Conservation (phyloP, 1,139 yeast genomes). For the Zhuliangozyma parablackwelliae region DNA sequence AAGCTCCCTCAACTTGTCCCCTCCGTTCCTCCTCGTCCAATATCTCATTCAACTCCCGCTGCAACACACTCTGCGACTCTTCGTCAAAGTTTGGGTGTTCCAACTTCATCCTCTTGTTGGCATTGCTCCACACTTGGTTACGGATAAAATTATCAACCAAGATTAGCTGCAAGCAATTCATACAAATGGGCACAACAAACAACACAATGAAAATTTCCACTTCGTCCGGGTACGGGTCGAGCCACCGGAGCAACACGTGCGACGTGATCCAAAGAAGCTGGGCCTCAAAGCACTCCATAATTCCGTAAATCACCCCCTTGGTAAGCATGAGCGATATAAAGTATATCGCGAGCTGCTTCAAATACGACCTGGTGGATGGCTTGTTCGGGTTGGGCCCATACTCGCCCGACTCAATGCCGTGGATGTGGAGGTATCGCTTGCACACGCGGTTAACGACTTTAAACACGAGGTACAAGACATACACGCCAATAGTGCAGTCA, state of each 20-base stretch:
- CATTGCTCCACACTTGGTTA: conserved; percentile 28
- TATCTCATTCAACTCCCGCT: conserved; percentile 10
- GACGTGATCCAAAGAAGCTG: conserved; percentile 44
- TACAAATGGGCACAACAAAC: conserved; percentile 69
- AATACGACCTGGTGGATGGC: conserved; percentile 61
- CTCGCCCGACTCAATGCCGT: conserved; percentile 73
- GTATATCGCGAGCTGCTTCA: conserved; percentile 72
- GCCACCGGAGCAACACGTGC: conserved; percentile 60
- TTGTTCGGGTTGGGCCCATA: conserved; percentile 60
- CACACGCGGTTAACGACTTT: conserved; percentile 42
- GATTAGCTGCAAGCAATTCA: conserved; percentile 85
- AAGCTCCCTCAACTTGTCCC: not conserved
- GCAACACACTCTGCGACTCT: conserved; percentile 14
- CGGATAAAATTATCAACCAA: conserved; percentile 86
- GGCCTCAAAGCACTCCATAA: conserved; percentile 37
- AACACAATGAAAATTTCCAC: conserved; percentile 82
- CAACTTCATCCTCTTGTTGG: conserved; percentile 17
- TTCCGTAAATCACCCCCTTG: conserved; percentile 45
- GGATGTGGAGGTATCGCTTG: conserved; percentile 26
- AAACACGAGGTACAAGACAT: conserved; percentile 60
- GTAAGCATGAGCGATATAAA: conserved; percentile 61
- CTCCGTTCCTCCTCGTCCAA: conserved; percentile 4
- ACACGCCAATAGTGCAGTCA: conserved; percentile 95
- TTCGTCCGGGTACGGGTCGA: conserved; percentile 68
- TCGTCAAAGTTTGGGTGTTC: conserved; percentile 11